Percentiles rank a stretch among this genome's conserved stretches.
These are phyloP conservation scores for Cystobasidium sp. DNA, from an alignment of 1,284 basidiomycete species.

Conservation along the genomic window DNA sequence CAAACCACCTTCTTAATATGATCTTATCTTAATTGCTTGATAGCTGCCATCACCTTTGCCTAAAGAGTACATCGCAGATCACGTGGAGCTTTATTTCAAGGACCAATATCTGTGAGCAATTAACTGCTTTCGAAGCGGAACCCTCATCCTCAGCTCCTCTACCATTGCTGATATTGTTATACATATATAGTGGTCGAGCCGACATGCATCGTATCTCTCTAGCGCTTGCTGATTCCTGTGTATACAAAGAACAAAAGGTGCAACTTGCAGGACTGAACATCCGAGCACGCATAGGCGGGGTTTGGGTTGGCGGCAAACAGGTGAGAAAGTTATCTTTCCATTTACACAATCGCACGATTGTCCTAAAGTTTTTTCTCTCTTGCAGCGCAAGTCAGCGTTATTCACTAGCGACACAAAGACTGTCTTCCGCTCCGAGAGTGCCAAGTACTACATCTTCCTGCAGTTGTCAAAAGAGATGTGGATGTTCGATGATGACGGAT, in stretches of 20 bases:
- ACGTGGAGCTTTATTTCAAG: slow-evolving; percentile 84
- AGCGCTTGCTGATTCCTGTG: slow-evolving; percentile 63
- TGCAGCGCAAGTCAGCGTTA: slow-evolving; percentile 37
- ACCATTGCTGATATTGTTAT: neutral
- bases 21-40: slow-evolving; percentile 45
- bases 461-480: slow-evolving; percentile 95
- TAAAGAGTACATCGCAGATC: slow-evolving; percentile 72
- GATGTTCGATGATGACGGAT: slow-evolving; percentile 94
- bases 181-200: slow-evolving; percentile 76
- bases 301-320: slow-evolving; percentile 70
- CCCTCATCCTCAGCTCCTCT: neutral
- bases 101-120: slow-evolving; percentile 64
- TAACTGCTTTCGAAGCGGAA: neutral
- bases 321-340: slow-evolving; percentile 57
- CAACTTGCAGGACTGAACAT: slow-evolving; percentile 72
- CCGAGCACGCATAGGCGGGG: slow-evolving; percentile 74
- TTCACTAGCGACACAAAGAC: slow-evolving; percentile 83
- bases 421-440: slow-evolving; percentile 87
- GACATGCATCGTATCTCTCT: slow-evolving; percentile 89
- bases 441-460: slow-evolving; percentile 84
- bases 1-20: too few relatives aligned
- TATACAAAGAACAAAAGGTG: slow-evolving; percentile 69
- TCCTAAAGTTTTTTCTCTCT: neutral
- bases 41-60: slow-evolving; percentile 59
- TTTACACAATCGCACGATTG: slow-evolving; percentile 11